Evolutionary conservation across 2,329 filamentous ascomycete species (phyloP).

Genomic region (Paecilomyces dactylethromorphus): DNA sequence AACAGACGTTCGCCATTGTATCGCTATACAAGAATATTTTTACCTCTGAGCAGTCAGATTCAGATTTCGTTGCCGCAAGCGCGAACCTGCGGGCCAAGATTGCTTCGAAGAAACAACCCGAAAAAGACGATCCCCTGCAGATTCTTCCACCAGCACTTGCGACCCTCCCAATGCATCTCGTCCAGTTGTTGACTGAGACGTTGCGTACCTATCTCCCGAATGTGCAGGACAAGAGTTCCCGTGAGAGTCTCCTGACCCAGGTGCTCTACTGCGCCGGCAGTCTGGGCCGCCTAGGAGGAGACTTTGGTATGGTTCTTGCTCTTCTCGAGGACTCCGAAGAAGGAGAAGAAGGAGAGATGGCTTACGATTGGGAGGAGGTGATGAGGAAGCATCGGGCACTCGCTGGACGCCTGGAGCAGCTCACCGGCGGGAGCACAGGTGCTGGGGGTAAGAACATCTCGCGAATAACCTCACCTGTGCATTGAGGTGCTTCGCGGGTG

Average conservation of each 20-base stretch:
- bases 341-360: slow-evolving; percentile 40
- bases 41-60: slow-evolving; percentile 47
- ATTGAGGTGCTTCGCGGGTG: not conserved
- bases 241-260: slow-evolving; percentile 86
- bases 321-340: slow-evolving; percentile 37
- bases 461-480: slow-evolving; percentile 11
- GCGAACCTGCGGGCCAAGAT: slow-evolving; percentile 15
- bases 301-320: slow-evolving; percentile 85
- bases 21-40: slow-evolving; percentile 93
- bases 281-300: slow-evolving; percentile 79
- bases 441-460: slow-evolving; percentile 9
- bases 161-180: slow-evolving; percentile 77
- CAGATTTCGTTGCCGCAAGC: slow-evolving; percentile 19
- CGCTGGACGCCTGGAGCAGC: slow-evolving; percentile 57
- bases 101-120: slow-evolving; percentile 13
- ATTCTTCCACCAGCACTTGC: slow-evolving; percentile 69
- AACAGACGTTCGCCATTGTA: slow-evolving; percentile 93
- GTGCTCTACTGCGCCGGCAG: slow-evolving; percentile 90
- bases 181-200: slow-evolving; percentile 72
- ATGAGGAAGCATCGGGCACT: slow-evolving; percentile 82
- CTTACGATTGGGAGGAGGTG: slow-evolving; percentile 71
- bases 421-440: slow-evolving; percentile 22
- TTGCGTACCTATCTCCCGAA: slow-evolving; percentile 71
- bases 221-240: slow-evolving; percentile 68
- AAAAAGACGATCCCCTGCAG: slow-evolving; percentile 25